Conservation (phyloP, 805 yeast species). For the Pichia eremophila region DNA sequence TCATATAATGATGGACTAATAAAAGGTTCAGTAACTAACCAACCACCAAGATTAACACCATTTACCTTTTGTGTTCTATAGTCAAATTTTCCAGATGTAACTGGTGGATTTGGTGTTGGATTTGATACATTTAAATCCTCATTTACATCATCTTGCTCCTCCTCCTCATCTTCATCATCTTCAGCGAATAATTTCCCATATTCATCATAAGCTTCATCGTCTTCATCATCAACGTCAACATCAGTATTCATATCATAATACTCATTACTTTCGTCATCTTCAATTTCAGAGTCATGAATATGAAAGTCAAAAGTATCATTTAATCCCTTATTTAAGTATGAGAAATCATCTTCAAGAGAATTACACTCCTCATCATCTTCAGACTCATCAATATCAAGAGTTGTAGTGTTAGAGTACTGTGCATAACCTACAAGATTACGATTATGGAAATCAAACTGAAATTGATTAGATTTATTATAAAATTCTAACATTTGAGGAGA, state of each 20-base stretch:
- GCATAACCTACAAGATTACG: neutral
- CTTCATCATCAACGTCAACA: neutral
- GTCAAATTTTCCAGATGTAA: constrained; percentile 7
- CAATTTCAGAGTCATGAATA: too few relatives aligned
- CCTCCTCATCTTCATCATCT: neutral
- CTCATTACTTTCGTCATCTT: neutral
- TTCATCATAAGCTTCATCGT: neutral
- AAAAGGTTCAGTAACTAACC: constrained; percentile 65
- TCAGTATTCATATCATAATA: neutral
- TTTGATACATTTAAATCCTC: neutral
- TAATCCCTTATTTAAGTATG: too few relatives aligned
- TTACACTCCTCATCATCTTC: too few relatives aligned
- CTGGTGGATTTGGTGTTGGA: neutral
- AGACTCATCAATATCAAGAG: neutral
- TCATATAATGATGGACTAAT: constrained; percentile 55
- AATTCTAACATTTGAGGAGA: neutral
- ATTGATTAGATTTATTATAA: neutral
- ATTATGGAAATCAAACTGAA: neutral
- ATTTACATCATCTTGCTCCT: constrained; percentile 6
- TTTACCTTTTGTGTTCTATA: constrained; percentile 20
- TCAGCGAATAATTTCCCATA: neutral
- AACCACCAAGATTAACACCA: constrained; percentile 59
- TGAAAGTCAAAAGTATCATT: too few relatives aligned
- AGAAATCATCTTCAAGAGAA: neutral
- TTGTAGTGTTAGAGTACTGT: neutral